These are phyloP conservation scores for Apiospora kogelbergensis DNA, from an alignment of 2,329 filamentous ascomycete species.

Conservation along the genomic window DNA sequence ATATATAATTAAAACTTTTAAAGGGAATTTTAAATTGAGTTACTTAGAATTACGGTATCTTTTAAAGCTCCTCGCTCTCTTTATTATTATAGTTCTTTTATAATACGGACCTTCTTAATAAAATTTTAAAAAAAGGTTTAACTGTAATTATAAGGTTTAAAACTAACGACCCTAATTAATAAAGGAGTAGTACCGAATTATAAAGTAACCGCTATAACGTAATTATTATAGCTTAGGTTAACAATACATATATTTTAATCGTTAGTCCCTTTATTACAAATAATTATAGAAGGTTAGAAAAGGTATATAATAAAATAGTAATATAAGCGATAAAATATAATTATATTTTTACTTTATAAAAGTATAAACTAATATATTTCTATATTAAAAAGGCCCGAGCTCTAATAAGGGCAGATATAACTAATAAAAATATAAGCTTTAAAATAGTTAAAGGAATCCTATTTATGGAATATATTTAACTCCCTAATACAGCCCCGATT, in stretches of 20 bases:
- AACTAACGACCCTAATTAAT: too few relatives aligned
- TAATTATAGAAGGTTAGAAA: neutral
- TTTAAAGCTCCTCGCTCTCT: neutral
- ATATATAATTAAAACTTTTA: neutral
- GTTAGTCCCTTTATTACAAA: neutral
- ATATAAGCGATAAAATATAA: conserved; percentile 7
- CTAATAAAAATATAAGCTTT: neutral
- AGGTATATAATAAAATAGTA: neutral
- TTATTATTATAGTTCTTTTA: neutral
- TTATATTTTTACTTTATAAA: neutral
- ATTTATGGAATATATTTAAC: neutral
- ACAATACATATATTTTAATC: neutral
- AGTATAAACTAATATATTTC: neutral
- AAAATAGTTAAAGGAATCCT: neutral
- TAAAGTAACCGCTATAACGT: neutral
- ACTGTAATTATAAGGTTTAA: neutral
- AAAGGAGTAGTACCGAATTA: too few relatives aligned
- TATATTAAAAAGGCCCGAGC: neutral
- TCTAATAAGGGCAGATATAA: neutral
- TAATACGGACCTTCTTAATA: neutral
- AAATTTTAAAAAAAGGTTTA: neutral
- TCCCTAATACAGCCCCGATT: neutral
- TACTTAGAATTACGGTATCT: neutral
- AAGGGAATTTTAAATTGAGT: neutral
- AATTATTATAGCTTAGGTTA: neutral